These are phyloP conservation scores for Gentiana straminea DNA, from an alignment of 257 asterid genomes.

Conservation along the genomic window DNA sequence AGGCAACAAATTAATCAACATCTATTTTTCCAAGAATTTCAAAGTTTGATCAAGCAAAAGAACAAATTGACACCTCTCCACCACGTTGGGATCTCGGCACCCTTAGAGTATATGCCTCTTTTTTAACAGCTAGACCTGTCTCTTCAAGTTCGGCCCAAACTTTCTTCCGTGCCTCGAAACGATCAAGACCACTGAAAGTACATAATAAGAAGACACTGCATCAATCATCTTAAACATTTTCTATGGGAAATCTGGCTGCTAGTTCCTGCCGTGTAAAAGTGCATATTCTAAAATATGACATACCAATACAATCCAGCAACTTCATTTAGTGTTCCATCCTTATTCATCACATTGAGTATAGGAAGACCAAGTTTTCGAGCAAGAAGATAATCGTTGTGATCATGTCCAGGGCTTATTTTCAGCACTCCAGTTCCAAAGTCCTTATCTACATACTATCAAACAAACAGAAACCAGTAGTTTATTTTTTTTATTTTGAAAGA, in stretches of 20 bases:
- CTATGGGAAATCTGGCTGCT: neutral
- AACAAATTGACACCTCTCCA: slow-evolving; percentile 65
- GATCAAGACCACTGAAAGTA: slow-evolving; percentile 85
- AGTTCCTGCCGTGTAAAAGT: slow-evolving; percentile 7
- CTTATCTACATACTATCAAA: slow-evolving; percentile 78
- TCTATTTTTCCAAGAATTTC: slow-evolving; percentile 1
- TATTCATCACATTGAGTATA: slow-evolving; percentile 94
- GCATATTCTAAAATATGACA: slow-evolving; percentile 11
- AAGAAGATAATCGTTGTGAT: slow-evolving; percentile 96
- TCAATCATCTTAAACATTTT: slow-evolving; percentile 7
- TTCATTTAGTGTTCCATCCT: slow-evolving; percentile 92
- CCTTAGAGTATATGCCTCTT: slow-evolving; percentile 70
- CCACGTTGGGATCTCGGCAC: slow-evolving; percentile 99
- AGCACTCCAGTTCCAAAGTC: slow-evolving; percentile 98
- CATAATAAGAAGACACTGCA: slow-evolving; percentile 9
- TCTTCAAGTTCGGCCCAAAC: slow-evolving; percentile 95
- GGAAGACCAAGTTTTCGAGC: slow-evolving; percentile 99
- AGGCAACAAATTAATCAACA: too few species aligned
- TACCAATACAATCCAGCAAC: slow-evolving; percentile 88
- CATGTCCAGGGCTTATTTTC: slow-evolving; percentile 99
- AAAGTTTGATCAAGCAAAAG: slow-evolving; percentile 9
- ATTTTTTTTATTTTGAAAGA: slow-evolving; percentile 15
- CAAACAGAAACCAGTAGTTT: slow-evolving; percentile 5
- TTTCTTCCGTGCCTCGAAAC: slow-evolving; percentile 95
- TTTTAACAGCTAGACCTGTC: slow-evolving; percentile 85